Conservation (phyloP, 768 basidiomycete genomes). For the Auriscalpium vulgare region DNA sequence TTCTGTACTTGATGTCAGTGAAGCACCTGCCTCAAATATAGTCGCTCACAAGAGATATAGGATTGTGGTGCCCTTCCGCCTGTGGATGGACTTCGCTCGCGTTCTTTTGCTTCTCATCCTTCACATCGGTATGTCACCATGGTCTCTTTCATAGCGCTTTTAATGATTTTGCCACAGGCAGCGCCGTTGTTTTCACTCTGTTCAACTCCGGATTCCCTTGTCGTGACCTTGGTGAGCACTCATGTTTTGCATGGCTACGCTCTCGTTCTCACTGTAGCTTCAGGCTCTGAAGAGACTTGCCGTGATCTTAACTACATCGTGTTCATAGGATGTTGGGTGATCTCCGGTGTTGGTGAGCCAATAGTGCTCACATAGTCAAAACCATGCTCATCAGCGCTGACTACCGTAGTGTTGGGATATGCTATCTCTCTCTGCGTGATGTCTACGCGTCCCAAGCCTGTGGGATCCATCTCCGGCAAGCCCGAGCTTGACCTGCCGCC, state of each 20-base stretch:
- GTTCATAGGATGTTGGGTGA: conserved; percentile 6
- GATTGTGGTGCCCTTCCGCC: conserved; percentile 3
- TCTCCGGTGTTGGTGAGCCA: conserved; percentile 6
- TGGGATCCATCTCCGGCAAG: not conserved
- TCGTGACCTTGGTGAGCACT: conserved; percentile 1
- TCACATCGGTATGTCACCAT: conserved; percentile 5
- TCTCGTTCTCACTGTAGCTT: not conserved
- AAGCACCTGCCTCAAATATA: not conserved
- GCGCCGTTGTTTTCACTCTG: conserved; percentile 3
- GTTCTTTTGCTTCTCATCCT: not conserved
- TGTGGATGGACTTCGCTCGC: conserved; percentile 12
- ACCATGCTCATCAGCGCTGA: not conserved
- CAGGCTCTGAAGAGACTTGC: conserved; percentile 1
- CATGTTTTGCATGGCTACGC: not conserved
- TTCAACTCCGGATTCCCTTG: conserved; percentile 3
- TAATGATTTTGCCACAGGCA: not conserved
- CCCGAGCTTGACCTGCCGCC: not conserved
- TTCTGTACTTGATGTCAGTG: conserved; percentile 13
- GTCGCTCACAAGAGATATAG: not conserved
- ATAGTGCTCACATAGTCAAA: not conserved
- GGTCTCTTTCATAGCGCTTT: no score
- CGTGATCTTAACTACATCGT: not conserved
- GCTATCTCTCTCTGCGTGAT: conserved; percentile 4
- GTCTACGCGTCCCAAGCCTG: conserved; percentile 5
- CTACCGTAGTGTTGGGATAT: conserved; percentile 3